phyloP scores from a whole-genome alignment of 1,284 basidiomycete genomes.

The Cutaneotrichosporon spelunceum region DNA sequence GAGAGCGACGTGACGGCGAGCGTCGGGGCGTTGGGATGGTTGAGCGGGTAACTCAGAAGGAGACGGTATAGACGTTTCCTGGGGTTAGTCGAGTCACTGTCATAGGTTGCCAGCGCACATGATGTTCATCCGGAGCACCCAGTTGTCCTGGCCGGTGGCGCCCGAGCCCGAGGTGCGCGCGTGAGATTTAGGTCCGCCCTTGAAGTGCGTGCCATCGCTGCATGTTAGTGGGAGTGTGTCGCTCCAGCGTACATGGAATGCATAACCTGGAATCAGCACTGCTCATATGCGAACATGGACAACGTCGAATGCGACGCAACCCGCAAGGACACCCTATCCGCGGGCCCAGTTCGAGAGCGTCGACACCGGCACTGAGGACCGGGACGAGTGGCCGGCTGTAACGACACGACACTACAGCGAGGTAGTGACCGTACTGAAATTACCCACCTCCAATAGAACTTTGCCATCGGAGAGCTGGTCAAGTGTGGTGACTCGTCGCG shows the following conservation, averaged over 20 bases:
- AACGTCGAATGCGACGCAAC: not conserved
- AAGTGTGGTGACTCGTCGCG: conserved; percentile 36
- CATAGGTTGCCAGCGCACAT: conserved; percentile 27
- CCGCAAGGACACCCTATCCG: too few relatives aligned
- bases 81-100: conserved; percentile 1
- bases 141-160: conserved; percentile 37
- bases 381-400: not conserved
- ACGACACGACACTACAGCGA: not conserved
- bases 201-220: conserved; percentile 39
- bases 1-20: conserved; percentile 37
- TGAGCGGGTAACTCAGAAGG: conserved; percentile 42
- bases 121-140: conserved; percentile 47
- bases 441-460: conserved; percentile 45
- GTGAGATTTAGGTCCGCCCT: conserved; percentile 18
- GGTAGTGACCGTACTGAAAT: not conserved
- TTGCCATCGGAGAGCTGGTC: conserved; percentile 44
- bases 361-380: too few relatives aligned
- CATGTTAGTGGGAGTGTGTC: conserved; percentile 1
- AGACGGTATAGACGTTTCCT: conserved; percentile 49
- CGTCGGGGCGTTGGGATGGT: conserved; percentile 35
- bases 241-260: conserved; percentile 19
- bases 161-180: conserved; percentile 19
- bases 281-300: not conserved
- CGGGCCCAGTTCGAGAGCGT: too few relatives aligned
- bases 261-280: conserved; percentile 19